These are phyloP conservation scores for Tetracladium setigerum DNA, from an alignment of 495 filamentous ascomycete species.

Conservation along the genomic window DNA sequence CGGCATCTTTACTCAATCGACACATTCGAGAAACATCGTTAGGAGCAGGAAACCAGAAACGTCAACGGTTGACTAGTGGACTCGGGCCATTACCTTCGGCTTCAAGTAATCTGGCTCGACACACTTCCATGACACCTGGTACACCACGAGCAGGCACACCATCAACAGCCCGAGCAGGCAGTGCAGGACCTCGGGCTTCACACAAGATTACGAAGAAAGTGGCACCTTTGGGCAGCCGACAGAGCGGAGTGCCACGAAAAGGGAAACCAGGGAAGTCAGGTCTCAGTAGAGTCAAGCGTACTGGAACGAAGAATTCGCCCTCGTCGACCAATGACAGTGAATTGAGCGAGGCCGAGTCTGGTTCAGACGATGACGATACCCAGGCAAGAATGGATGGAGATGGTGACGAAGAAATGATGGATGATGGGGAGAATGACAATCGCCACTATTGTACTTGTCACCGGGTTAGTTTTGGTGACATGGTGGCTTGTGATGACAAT, in stretches of 20 bases:
- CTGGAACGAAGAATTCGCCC: constrained; percentile 51
- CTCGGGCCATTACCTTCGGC: constrained; percentile 58
- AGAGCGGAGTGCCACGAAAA: constrained; percentile 36
- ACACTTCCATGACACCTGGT: constrained; percentile 74
- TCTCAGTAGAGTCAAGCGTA: constrained; percentile 43
- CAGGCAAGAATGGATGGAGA: constrained; percentile 35
- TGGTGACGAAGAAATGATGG: constrained; percentile 53
- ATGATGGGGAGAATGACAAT: constrained; percentile 82
- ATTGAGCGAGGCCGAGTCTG: constrained; percentile 58
- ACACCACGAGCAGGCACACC: constrained; percentile 78
- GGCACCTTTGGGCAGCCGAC: constrained; percentile 47
- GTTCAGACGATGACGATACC: constrained; percentile 33
- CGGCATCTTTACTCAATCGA: constrained; percentile 51
- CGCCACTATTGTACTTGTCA: constrained; percentile 90
- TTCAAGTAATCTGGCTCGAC: constrained; percentile 66
- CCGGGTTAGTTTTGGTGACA: constrained; percentile 88
- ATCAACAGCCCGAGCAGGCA: constrained; percentile 53
- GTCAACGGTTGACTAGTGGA: constrained; percentile 62
- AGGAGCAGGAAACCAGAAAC: constrained; percentile 53
- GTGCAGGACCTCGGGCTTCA: constrained; percentile 56
- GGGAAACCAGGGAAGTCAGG: constrained; percentile 46
- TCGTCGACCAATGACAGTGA: constrained; percentile 51
- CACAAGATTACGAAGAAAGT: constrained; percentile 57
- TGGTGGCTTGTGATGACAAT: constrained; percentile 97
- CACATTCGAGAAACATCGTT: constrained; percentile 70